Base-by-base conservation (phyloP, 78 protist genomes). In the Goniomonas avonlea region DNA sequence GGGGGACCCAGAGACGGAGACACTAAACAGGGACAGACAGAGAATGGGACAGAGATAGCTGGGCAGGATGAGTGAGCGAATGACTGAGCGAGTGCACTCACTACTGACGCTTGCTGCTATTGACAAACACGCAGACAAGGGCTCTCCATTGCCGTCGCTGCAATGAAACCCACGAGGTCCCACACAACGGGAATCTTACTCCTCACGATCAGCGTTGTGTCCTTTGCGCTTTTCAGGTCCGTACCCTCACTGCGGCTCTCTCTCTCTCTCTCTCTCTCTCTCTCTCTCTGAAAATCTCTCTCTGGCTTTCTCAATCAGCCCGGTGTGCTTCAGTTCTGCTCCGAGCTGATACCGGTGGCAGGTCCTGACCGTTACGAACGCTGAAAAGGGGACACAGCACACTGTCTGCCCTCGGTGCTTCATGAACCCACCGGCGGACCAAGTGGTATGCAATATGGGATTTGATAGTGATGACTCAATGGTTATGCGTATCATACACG, bases 151-250 rank as follows among this genome's bases (percentile, higher is more conserved):
- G 71, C 31, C 20, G 45, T 21, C 39, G 71, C n/a, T 63, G 71
- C 45, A 0, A 5, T 13, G 38, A 35, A 2, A 23, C 71, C 3
- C n/a, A n/a, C 25, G 17, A 32, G 1, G 15, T 63, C 47, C 71
- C 71, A 4, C n/a, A n/a, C n/a, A 1, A 27, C 4, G 71, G 71
- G 29, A 11, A 17, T 3, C 50, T 63, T 23, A 9, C 50, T 9
- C 11, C 50, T 2, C 8, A 7, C 25, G 37, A 13, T 23, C 15
- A 35, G 27, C 20, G 5, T 13, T 63, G 71, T 25, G 47, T 43
- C 39, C 32, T 63, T 27, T 68, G 75, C 75, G 43, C 38, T 35
- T 68, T 68, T 39, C 75, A 68, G 56, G 75, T 68, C n/a, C n/a
- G 35, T 56, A 5, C 9, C 61, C 23, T 56, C 20, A 56, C 23